Conservation (phyloP, 768 basidiomycete species). For the Leccinum rimulosum region DNA sequence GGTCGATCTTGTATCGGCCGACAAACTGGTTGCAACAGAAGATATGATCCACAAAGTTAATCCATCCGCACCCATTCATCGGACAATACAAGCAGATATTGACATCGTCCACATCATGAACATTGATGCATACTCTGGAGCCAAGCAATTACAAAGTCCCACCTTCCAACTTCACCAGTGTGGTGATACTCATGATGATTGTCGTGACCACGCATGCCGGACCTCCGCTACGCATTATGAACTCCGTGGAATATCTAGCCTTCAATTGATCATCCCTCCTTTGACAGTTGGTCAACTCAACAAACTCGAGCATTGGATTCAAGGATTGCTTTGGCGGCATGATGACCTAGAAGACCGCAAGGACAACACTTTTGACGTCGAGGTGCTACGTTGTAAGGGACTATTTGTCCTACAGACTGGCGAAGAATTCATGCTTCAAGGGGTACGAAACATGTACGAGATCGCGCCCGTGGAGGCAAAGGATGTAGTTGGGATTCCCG, state of each 20-base stretch:
- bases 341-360: slow-evolving; percentile 35
- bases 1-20: slow-evolving; percentile 62
- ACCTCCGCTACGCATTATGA: slow-evolving; percentile 56
- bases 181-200: slow-evolving; percentile 28
- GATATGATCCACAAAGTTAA: slow-evolving; percentile 71
- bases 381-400: slow-evolving; percentile 88
- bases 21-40: slow-evolving; percentile 49
- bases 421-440: slow-evolving; percentile 76
- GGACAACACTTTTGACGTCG: slow-evolving; percentile 32
- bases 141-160: slow-evolving; percentile 26
- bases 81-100: slow-evolving; percentile 69
- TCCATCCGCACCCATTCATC: slow-evolving; percentile 71
- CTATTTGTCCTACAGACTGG: slow-evolving; percentile 58
- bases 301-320: slow-evolving; percentile 76
- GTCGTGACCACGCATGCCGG: slow-evolving; percentile 32
- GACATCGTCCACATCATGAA: slow-evolving; percentile 76
- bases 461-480: slow-evolving; percentile 46
- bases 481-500: slow-evolving; percentile 47
- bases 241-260: slow-evolving; percentile 77
- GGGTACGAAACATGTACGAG: slow-evolving; percentile 90
- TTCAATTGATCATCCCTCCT: slow-evolving; percentile 67
- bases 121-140: slow-evolving; percentile 73
- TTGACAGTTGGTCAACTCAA: slow-evolving; percentile 48
- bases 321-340: slow-evolving; percentile 79
- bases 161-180: slow-evolving; percentile 32